Evolutionary conservation across 768 basidiomycete genomes (phyloP), one percentile per base, ranked within the genome.

Genomic region (Auriculariales sp.): DNA sequence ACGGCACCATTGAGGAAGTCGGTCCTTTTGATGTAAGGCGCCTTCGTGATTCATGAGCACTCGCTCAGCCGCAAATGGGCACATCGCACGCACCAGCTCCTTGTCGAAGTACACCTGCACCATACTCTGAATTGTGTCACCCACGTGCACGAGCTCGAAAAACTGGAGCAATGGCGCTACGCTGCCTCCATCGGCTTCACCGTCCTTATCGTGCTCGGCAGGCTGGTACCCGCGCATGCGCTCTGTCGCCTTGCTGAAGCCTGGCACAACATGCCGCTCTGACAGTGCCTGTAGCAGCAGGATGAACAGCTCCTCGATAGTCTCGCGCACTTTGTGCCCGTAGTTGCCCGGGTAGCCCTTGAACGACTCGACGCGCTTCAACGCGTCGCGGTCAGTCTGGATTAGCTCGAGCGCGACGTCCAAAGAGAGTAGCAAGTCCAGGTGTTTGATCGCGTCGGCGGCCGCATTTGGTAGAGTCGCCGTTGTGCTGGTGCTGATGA

Each of bases 91-190:
- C 53, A 86, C 89, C 66, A 98, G 68, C 58, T 95, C 94, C 59
- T 93, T 93, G 60, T 98, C 95, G 59, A 94, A 99, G 63, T 93
- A 99, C 2, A 97, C 95, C 57, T 99, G 92, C 4, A 95, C 79
- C 80, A 98, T 97, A 15, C 83, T 89, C 64, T 94, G 90, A 36
- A 98, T 97, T 14, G 89, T 99, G 60, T 99, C 94, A 1, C 92
- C 95, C 14, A 98, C 71, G 66, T 98, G 95, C 0, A 94, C 94
- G 22, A 98, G 71, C 68, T 98, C 94, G 55, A 99, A 97, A 67
- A 98, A 98, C 61, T 98, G 93, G 33, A 97, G 68, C 2, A 99
- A 66, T 0, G 95, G 95, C 1, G 93, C 91, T 2, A 98, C 93
- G 55, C 78, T 82, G 22, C 78, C 79, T 31, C 81, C 80, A 47